Base-by-base conservation (phyloP, 192 early-diverging fungal species). In the Spinellus fusiger region DNA sequence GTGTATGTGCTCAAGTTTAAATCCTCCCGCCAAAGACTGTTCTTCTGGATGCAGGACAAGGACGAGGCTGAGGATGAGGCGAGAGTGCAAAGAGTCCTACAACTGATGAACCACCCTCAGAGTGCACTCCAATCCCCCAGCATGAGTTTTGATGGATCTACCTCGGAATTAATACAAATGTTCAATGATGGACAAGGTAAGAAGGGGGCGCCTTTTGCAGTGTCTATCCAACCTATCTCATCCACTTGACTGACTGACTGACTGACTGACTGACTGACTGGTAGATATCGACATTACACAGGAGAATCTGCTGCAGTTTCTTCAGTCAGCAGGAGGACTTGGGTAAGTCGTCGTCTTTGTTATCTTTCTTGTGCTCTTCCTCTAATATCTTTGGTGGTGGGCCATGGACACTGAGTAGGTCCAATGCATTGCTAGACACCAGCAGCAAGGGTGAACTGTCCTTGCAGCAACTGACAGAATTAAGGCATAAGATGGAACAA, bases 1-100 rank as follows among this genome's bases (percentile, higher is more conserved):
- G 91, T 94, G 0, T 84, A 84, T 61, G 74, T 92, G 46, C 76
- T 94, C 27, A 86, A 85, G 64, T 94, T 93, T 74, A 83, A 86
- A 70, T 86, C 89, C 0, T 91, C 90, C 7, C 76, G 74, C 54
- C 84, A 87, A 68, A 84, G 84, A 18, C 59, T 83, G 34, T 94
- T 94, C 67, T 92, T 88, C 53, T 94, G 92, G 92, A 81, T 92
- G 76, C 92, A 94, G 65, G 83, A 81, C 37, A 65, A 77, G 10
- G 80, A 88, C 32, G 71, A 77, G 10, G 77, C 79, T 29, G 75
- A 72, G 37, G 89, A 90, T 62, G 67, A 70, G 22, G 80, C 76
- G 54, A 54, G 86, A 6, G 70, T 82, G 18, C 55, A 59, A 18
- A 71, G 74, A 12, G 79, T 88, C 40, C 92, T 89, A 57, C 37